A percentile compares a stretch with the other conserved stretches of the same genome.
Conservation (phyloP, 2,329 filamentous ascomycete species). For the Neonectria ditissima region DNA sequence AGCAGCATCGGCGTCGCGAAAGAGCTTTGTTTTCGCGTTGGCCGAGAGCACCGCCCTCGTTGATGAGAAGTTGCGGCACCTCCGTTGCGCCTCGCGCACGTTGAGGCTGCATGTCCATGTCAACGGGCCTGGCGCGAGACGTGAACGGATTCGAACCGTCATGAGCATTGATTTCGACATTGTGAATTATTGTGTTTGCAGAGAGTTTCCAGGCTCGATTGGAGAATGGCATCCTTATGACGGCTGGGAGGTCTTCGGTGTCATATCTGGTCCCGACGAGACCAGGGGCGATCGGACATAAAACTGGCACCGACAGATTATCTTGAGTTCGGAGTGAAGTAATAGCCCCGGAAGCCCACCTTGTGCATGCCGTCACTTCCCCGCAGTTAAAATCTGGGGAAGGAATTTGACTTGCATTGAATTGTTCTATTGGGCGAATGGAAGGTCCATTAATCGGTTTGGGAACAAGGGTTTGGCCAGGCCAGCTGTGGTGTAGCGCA, state of each 20-base stretch:
- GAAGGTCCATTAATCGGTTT: neutral
- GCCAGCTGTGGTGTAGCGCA: neutral
- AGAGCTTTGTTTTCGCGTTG: conserved; percentile 58
- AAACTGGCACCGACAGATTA: conserved; percentile 12
- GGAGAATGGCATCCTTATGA: conserved; percentile 10
- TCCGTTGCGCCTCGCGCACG: conserved; percentile 17
- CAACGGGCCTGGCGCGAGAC: conserved; percentile 26
- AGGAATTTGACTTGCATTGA: neutral
- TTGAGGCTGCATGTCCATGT: conserved; percentile 41
- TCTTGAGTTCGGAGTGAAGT: conserved; percentile 16
- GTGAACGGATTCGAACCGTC: conserved; percentile 16
- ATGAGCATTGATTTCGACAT: conserved; percentile 26
- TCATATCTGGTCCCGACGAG: conserved; percentile 15
- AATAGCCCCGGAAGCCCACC: conserved; percentile 4
- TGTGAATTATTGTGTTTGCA: neutral
- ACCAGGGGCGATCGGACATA: conserved; percentile 9
- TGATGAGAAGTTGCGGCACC: conserved; percentile 35
- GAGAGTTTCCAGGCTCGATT: neutral
- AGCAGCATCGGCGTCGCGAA: conserved; percentile 71
- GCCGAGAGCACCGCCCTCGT: conserved; percentile 28
- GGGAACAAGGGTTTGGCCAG: neutral
- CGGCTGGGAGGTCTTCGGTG: conserved; percentile 12
- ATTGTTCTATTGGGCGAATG: neutral
- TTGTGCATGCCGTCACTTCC: conserved; percentile 2
- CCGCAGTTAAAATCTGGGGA: conserved; percentile 5